Percentiles rank a stretch among this genome's conserved stretches.
These are phyloP conservation scores for Nitzschia inconspicua DNA, from an alignment of 108 stramenopile genomes.

Conservation along the genomic window DNA sequence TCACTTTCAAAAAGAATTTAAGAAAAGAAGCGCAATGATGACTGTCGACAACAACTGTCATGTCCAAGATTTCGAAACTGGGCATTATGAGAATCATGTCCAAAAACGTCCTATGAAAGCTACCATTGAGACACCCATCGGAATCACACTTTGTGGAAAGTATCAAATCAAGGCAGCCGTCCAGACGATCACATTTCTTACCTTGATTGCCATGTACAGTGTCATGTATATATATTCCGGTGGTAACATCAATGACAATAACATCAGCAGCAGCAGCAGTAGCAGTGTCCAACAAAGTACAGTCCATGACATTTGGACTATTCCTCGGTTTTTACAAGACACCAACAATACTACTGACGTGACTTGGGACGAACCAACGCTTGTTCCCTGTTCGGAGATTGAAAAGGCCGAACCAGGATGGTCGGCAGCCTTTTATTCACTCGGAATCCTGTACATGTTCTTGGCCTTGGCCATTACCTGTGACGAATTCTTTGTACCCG, in stretches of 20 bases:
- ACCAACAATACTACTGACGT: not conserved
- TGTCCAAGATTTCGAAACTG: no score
- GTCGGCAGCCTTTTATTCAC: conserved; percentile 33
- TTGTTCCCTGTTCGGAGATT: conserved; percentile 11
- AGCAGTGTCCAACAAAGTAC: not conserved
- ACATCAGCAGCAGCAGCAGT: not conserved
- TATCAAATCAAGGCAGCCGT: conserved; percentile 38
- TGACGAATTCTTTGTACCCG: conserved; percentile 86
- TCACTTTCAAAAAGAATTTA: no score
- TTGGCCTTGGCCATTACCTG: conserved; percentile 79
- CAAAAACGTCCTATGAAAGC: no score
- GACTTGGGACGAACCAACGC: not conserved
- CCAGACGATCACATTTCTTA: conserved; percentile 35
- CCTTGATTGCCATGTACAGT: conserved; percentile 17
- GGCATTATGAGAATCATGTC: no score
- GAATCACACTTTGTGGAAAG: conserved; percentile 23
- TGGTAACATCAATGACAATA: not conserved
- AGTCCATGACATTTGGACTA: not conserved
- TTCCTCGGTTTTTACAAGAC: not conserved
- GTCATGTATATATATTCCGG: conserved; percentile 12
- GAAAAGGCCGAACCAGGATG: conserved; percentile 32
- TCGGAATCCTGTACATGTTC: conserved; percentile 81
- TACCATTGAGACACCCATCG: conserved; percentile 20
- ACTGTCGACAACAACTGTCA: no score
- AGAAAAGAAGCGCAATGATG: no score